A percentile compares a stretch with the other conserved stretches of the same genome.
Evolutionary conservation across 495 filamentous ascomycete genomes (phyloP).

Genomic region (Neurospora sp.): DNA sequence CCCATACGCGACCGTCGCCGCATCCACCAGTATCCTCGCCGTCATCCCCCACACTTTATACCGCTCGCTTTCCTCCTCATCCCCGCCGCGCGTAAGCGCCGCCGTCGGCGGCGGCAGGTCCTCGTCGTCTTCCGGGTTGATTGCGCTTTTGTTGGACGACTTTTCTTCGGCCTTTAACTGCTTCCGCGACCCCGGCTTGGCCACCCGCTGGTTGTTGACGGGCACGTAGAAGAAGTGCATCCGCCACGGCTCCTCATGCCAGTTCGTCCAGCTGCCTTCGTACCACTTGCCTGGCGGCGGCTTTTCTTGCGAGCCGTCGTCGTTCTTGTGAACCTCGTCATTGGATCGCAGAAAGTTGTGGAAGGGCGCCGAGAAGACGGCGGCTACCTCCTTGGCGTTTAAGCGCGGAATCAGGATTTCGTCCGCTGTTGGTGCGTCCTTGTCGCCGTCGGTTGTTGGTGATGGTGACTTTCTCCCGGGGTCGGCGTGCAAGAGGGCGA

Average conservation of each 20-base stretch:
- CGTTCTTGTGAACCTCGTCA: constrained; percentile 32
- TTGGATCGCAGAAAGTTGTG: constrained; percentile 51
- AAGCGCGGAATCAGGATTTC: constrained; percentile 64
- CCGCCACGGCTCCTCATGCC: constrained; percentile 53
- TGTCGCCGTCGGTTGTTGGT: background rate
- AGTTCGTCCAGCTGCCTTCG: constrained; percentile 54
- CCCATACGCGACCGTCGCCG: constrained; percentile 71
- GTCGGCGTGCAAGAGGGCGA: constrained; percentile 62
- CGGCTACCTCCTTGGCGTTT: constrained; percentile 78
- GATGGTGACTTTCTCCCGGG: no score
- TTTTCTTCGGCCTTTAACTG: background rate
- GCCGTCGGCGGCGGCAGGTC: constrained; percentile 2
- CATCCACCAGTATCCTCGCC: constrained; percentile 76
- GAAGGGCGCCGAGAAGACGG: constrained; percentile 82
- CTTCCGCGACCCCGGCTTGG: constrained; percentile 36
- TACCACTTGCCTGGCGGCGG: constrained; percentile 57
- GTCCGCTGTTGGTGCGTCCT: constrained; percentile 39
- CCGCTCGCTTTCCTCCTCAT: constrained; percentile 38
- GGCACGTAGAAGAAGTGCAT: constrained; percentile 91
- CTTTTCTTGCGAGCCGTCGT: constrained; percentile 13
- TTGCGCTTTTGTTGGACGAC: background rate
- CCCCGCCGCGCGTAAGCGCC: constrained; percentile 14
- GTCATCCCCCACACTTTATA: constrained; percentile 92
- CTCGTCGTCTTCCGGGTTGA: constrained; percentile 2
- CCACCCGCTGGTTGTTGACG: constrained; percentile 48